Conservation (phyloP, 2,329 filamentous ascomycete genomes). For the Coniochaeta sp. region DNA sequence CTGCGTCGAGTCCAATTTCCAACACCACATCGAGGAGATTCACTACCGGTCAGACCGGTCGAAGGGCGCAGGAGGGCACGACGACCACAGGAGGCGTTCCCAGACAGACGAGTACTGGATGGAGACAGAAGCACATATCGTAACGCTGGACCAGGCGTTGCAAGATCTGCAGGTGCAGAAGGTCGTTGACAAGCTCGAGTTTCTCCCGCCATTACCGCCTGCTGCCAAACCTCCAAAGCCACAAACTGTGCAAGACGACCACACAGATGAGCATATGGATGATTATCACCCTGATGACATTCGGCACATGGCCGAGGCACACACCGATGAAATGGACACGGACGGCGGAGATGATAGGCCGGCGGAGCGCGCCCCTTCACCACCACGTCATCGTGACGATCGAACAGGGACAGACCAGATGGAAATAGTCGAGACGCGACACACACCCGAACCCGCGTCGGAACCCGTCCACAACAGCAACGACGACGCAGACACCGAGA, state of each 20-base stretch:
- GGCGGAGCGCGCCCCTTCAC: not conserved
- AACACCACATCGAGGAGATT: not conserved
- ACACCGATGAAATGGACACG: not conserved
- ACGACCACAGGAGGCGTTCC: too few species aligned
- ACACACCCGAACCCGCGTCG: not conserved
- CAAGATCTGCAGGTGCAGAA: conserved; percentile 6
- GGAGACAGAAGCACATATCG: not conserved
- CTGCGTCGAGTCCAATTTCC: not conserved
- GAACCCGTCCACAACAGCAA: not conserved
- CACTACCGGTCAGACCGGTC: not conserved
- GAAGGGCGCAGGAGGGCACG: not conserved
- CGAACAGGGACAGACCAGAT: not conserved
- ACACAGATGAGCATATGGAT: not conserved
- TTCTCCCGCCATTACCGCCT: not conserved
- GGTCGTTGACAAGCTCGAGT: not conserved
- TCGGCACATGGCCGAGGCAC: not conserved
- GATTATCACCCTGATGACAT: not conserved
- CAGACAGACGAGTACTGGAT: too few species aligned
- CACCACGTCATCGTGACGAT: not conserved
- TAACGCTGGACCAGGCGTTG: conserved; percentile 10
- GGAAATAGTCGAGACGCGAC: not conserved
- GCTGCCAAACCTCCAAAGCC: not conserved
- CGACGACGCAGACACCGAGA: not conserved
- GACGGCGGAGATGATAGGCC: not conserved
- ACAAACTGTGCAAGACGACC: not conserved